These are phyloP conservation scores for Aspergillus jensenii DNA, from an alignment of 2,329 filamentous ascomycete species.

Conservation along the genomic window DNA sequence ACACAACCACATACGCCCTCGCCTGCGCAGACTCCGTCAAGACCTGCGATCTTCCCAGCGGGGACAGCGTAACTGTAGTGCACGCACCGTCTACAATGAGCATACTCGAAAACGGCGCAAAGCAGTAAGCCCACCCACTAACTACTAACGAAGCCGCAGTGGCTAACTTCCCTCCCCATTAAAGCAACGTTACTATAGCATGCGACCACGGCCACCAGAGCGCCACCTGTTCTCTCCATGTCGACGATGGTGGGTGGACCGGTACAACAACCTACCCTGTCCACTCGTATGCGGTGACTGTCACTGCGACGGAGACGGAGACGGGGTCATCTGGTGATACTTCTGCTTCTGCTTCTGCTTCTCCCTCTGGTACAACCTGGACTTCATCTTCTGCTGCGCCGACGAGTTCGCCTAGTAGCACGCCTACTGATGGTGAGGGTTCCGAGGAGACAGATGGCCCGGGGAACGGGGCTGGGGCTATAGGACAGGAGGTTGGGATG, in stretches of 20 bases:
- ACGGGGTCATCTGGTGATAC: background rate
- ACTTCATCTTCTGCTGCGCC: background rate
- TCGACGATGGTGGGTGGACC: background rate
- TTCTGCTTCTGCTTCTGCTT: background rate
- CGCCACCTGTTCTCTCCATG: background rate
- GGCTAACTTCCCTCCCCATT: background rate
- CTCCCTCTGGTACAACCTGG: background rate
- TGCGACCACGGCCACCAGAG: background rate
- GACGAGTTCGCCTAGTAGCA: too few relatives aligned
- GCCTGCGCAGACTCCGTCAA: background rate
- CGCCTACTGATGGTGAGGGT: background rate
- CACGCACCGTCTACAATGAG: background rate
- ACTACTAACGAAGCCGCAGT: background rate
- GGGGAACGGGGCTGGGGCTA: background rate
- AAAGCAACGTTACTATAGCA: background rate
- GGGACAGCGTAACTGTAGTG: background rate
- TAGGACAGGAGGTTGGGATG: background rate
- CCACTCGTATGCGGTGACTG: background rate
- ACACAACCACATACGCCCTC: too few relatives aligned
- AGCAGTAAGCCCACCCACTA: background rate
- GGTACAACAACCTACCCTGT: background rate
- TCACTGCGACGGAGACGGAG: background rate
- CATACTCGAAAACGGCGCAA: background rate
- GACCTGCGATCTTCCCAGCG: background rate
- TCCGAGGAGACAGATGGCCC: background rate